These are phyloP conservation scores for Triangularia setosa DNA, from an alignment of 2,329 filamentous ascomycete genomes.

Conservation along the genomic window DNA sequence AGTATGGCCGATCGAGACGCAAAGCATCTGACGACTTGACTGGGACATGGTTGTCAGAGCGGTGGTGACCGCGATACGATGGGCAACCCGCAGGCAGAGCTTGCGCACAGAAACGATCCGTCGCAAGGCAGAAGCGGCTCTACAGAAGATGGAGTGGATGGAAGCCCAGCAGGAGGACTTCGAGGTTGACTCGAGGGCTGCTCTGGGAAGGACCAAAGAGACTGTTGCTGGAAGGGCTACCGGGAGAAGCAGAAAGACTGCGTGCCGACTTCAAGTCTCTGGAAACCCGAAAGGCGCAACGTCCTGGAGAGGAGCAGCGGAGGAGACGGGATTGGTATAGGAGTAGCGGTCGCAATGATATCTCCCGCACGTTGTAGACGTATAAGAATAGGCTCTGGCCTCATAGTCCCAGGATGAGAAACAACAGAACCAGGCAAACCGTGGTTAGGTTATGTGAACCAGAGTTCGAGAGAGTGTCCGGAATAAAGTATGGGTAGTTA, in stretches of 20 bases:
- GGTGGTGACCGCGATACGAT: too few species aligned
- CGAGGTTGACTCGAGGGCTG: too few species aligned
- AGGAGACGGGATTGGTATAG: not conserved
- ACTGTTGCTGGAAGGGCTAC: too few species aligned
- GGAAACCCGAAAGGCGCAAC: not conserved
- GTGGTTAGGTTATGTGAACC: not conserved
- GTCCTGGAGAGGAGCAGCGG: not conserved
- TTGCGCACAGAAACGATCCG: too few species aligned
- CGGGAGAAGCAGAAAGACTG: not conserved
- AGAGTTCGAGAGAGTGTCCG: not conserved
- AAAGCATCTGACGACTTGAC: not conserved
- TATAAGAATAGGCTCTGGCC: conserved; percentile 16
- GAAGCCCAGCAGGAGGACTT: not conserved
- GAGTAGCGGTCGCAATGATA: not conserved
- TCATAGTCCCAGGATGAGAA: not conserved
- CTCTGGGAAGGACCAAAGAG: too few species aligned
- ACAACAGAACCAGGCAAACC: too few species aligned
- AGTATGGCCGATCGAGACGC: too few species aligned
- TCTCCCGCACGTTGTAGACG: conserved; percentile 14
- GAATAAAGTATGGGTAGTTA: not conserved
- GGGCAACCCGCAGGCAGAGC: too few species aligned
- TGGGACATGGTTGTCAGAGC: not conserved
- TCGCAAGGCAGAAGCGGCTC: not conserved
- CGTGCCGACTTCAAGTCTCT: not conserved
- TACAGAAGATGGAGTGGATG: not conserved